Percentiles rank a stretch among this genome's conserved stretches.
Conservation (phyloP, 75 land plant species). For the Chamaecyparis obtusa region DNA sequence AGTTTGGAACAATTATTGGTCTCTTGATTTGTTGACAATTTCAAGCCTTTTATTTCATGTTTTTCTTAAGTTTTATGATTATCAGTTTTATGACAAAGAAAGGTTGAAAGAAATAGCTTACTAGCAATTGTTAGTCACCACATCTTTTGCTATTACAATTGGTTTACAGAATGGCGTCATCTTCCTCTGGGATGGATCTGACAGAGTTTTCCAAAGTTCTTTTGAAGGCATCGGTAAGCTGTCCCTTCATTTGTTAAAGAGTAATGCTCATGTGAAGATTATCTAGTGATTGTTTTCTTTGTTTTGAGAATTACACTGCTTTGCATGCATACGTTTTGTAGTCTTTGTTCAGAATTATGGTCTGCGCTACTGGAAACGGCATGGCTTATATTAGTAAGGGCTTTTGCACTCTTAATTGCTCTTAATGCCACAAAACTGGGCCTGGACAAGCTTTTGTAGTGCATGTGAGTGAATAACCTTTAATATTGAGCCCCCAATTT, state of each 20-base stretch:
- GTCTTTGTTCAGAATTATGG: neutral
- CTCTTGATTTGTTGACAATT: no score
- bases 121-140: neutral
- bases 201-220: slow-evolving; percentile 6
- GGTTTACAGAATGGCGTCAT: slow-evolving; percentile 6
- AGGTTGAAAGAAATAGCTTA: neutral
- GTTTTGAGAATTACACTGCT: neutral
- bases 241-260: neutral
- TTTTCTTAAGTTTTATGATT: no score
- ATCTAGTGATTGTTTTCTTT: neutral
- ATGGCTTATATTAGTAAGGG: neutral
- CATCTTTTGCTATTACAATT: neutral
- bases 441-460: neutral
- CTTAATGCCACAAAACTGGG: neutral
- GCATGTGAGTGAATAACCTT: neutral
- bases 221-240: slow-evolving; percentile 5
- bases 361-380: neutral
- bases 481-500: neutral
- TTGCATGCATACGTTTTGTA: neutral
- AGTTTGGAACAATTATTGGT: neutral
- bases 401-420: neutral
- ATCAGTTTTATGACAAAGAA: neutral
- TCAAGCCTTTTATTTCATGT: no score
- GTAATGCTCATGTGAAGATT: neutral
- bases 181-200: neutral